phyloP scores from a whole-genome alignment of 495 filamentous ascomycete species.

The Penicillium verhagenii region DNA sequence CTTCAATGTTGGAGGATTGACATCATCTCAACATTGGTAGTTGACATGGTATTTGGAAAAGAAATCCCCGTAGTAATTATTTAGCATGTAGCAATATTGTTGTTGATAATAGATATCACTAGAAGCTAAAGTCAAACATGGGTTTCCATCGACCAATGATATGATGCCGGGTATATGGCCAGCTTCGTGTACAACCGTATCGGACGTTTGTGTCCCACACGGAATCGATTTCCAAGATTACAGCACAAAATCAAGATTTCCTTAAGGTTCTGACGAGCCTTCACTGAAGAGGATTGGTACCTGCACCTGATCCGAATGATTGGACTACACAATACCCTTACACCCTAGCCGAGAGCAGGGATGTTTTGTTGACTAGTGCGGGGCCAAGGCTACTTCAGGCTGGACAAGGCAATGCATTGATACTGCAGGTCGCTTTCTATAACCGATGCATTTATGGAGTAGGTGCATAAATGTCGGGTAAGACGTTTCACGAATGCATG shows the following conservation, averaged over 20 bases:
- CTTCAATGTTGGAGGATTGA: not conserved
- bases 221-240: slow-evolving; percentile 6
- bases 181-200: not conserved
- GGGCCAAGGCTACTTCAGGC: not conserved
- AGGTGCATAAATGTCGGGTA: too few relatives aligned
- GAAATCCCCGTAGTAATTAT: too few relatives aligned
- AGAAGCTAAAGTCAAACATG: not conserved
- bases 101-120: slow-evolving; percentile 1
- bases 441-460: too few relatives aligned
- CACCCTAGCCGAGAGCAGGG: not conserved
- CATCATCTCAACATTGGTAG: not conserved
- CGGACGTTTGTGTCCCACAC: slow-evolving; percentile 1
- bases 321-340: not conserved
- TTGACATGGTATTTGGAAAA: not conserved
- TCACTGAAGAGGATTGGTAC: not conserved
- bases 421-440: not conserved
- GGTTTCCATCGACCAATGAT: not conserved
- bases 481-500: too few relatives aligned
- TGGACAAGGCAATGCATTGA: not conserved
- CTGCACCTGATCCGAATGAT: not conserved
- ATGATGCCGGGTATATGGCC: not conserved
- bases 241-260: slow-evolving; percentile 15
- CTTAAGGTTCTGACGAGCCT: slow-evolving; percentile 16
- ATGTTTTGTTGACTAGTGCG: not conserved
- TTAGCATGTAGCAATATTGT: too few relatives aligned